A percentile compares a stretch with the other conserved stretches of the same genome.
Conservation (phyloP, 768 basidiomycete species). For the Tulasnella sp. region DNA sequence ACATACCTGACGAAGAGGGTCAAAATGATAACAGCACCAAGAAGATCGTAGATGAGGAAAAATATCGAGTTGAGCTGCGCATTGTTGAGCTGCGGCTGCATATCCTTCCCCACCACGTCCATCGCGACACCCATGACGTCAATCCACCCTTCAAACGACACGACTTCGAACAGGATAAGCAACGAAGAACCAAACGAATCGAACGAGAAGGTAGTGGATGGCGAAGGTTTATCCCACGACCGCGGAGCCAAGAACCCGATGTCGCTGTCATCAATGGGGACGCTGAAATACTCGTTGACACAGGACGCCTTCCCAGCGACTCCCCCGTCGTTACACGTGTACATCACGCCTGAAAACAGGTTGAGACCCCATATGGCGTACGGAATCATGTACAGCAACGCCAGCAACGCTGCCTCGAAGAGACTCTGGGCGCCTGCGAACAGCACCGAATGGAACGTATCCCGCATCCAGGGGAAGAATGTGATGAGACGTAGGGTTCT, state of each 20-base stretch:
- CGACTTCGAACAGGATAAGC: constrained; percentile 90
- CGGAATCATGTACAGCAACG: constrained; percentile 83
- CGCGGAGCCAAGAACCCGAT: constrained; percentile 66
- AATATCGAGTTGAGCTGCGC: constrained; percentile 79
- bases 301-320: constrained; percentile 47
- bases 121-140: constrained; percentile 78
- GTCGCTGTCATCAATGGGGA: constrained; percentile 42
- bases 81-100: constrained; percentile 59
- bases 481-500: constrained; percentile 84
- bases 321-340: constrained; percentile 62
- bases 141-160: constrained; percentile 94
- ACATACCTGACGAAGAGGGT: constrained; percentile 81
- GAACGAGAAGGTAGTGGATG: constrained; percentile 76
- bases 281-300: constrained; percentile 52
- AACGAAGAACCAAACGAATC: constrained; percentile 74
- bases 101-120: constrained; percentile 54
- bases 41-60: constrained; percentile 79
- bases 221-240: constrained; percentile 79
- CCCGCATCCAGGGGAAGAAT: constrained; percentile 71
- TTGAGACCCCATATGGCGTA: constrained; percentile 91
- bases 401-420: constrained; percentile 77
- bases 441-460: constrained; percentile 75
- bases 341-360: constrained; percentile 78
- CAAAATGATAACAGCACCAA: constrained; percentile 81
- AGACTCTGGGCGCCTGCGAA: constrained; percentile 77